Conservation (phyloP, 495 filamentous ascomycete genomes). For the Penicillium mononematosum region DNA sequence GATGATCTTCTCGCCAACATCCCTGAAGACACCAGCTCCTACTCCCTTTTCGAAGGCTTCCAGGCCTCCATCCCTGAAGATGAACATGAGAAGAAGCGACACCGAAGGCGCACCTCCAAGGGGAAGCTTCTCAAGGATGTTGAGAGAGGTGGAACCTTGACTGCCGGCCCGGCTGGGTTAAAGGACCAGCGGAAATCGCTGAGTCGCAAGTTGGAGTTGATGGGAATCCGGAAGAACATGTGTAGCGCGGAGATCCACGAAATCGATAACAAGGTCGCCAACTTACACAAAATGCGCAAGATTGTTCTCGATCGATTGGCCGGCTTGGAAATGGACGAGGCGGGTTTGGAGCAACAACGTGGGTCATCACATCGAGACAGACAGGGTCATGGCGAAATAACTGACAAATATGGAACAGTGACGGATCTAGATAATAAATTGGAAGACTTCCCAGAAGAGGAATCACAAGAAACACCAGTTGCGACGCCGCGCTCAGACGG, state of each 20-base stretch:
- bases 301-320: constrained; percentile 90
- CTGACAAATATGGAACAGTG: constrained; percentile 47
- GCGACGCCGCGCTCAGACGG: constrained; percentile 57
- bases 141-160: constrained; percentile 50
- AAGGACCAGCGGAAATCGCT: constrained; percentile 75
- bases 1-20: constrained; percentile 88
- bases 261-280: constrained; percentile 95
- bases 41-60: constrained; percentile 96
- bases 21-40: constrained; percentile 78
- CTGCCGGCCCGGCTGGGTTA: constrained; percentile 64
- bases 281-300: constrained; percentile 88
- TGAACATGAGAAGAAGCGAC: constrained; percentile 61
- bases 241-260: constrained; percentile 93
- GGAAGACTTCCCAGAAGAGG: constrained; percentile 74
- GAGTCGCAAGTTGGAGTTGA: constrained; percentile 83
- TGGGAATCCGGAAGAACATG: constrained; percentile 94
- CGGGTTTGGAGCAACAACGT: constrained; percentile 85
- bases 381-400: constrained; percentile 16
- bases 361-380: constrained; percentile 29
- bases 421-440: constrained; percentile 80
- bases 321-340: constrained; percentile 87
- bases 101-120: constrained; percentile 67
- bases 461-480: constrained; percentile 63
- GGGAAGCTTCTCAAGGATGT: constrained; percentile 70
- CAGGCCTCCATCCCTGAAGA: constrained; percentile 84